phyloP scores from a whole-genome alignment of 2,329 filamentous ascomycete species.

The Dothistroma septosporum region DNA sequence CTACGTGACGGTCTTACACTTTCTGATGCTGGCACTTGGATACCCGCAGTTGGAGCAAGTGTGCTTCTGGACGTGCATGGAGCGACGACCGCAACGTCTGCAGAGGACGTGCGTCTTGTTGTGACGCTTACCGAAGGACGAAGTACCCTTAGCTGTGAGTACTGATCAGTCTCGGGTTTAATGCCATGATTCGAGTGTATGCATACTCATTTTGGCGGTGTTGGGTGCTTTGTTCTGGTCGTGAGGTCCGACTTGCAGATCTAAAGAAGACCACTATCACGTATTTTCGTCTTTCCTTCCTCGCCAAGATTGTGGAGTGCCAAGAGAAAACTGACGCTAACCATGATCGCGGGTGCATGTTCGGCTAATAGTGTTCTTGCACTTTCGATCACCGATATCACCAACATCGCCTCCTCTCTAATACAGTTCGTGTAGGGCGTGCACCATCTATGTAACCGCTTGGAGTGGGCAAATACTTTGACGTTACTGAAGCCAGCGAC shows the following conservation, averaged over 20 bases:
- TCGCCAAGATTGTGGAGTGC: neutral
- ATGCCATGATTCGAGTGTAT: neutral
- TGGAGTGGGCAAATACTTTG: neutral
- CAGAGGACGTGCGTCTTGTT: constrained; percentile 98
- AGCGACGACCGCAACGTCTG: constrained; percentile 97
- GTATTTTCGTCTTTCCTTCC: too few species aligned
- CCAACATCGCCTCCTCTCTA: neutral
- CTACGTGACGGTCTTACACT: constrained; percentile 67
- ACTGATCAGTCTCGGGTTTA: constrained; percentile 39
- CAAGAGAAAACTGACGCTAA: neutral
- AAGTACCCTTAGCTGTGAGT: constrained; percentile 64
- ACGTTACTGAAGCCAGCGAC: neutral
- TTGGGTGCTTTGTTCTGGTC: constrained; percentile 5
- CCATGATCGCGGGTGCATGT: neutral
- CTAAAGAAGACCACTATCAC: neutral
- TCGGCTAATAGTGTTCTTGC: neutral
- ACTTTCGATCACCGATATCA: neutral
- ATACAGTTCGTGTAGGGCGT: neutral
- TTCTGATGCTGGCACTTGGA: constrained; percentile 92
- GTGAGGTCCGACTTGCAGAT: neutral
- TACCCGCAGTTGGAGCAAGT: constrained; percentile 95
- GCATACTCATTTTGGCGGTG: constrained; percentile 33
- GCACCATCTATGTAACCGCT: neutral
- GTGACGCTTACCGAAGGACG: constrained; percentile 75
- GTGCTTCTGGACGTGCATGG: constrained; percentile 99